A percentile compares a stretch with the other conserved stretches of the same genome.
These are phyloP conservation scores for Acidomyces sp. DNA, from an alignment of 495 filamentous ascomycete genomes.

Conservation along the genomic window DNA sequence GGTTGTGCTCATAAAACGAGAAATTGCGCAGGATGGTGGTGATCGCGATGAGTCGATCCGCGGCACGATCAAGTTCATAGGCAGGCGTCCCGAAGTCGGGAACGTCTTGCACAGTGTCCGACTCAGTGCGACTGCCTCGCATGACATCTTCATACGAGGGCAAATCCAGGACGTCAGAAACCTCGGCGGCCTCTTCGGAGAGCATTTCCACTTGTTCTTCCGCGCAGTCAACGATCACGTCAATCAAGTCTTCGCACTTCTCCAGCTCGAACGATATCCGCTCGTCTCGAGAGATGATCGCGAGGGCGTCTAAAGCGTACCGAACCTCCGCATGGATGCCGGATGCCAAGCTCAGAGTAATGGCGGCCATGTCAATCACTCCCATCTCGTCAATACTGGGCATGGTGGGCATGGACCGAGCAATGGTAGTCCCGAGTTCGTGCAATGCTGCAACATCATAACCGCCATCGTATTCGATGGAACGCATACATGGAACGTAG, in stretches of 20 bases:
- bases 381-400: conserved; percentile 70
- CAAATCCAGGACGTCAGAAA: conserved; percentile 69
- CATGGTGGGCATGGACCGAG: conserved; percentile 50
- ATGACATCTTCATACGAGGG: conserved; percentile 78
- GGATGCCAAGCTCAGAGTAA: conserved; percentile 83
- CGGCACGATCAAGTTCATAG: conserved; percentile 74
- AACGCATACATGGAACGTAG: conserved; percentile 15
- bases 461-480: conserved; percentile 18
- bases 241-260: conserved; percentile 76
- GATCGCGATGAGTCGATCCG: conserved; percentile 76
- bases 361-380: conserved; percentile 76
- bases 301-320: conserved; percentile 73
- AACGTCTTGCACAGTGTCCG: conserved; percentile 52
- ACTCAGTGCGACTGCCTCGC: conserved; percentile 59
- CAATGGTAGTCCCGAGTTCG: conserved; percentile 15
- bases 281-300: conserved; percentile 53
- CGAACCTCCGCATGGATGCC: conserved; percentile 81
- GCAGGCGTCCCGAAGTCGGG: conserved; percentile 61
- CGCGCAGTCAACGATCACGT: conserved; percentile 77
- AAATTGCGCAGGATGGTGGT: conserved; percentile 88
- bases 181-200: conserved; percentile 64
- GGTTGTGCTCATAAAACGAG: conserved; percentile 71
- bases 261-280: conserved; percentile 48
- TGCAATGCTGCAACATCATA: conserved; percentile 13
- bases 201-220: conserved; percentile 74